Percentiles rank a stretch among this genome's conserved stretches.
phyloP scores from a whole-genome alignment of 1,284 basidiomycete species.

The Ganoderma lucidum region DNA sequence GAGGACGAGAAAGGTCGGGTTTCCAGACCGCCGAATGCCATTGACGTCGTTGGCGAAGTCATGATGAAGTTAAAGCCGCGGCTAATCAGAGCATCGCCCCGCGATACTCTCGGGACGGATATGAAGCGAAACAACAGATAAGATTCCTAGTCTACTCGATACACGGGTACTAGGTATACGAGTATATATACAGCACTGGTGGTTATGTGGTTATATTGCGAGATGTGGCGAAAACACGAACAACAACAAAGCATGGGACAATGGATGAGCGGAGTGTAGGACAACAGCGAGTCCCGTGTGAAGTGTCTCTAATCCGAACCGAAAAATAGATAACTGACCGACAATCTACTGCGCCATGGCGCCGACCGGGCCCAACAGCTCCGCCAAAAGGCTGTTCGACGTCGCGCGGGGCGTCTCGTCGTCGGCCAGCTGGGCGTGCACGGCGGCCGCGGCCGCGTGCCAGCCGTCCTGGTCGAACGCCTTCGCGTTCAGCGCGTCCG shows the following conservation, averaged over 20 bases:
- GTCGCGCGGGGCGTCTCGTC: neutral
- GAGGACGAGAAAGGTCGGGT: too few species aligned
- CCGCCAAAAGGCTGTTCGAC: neutral
- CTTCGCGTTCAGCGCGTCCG: constrained; percentile 19
- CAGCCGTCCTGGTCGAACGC: neutral
- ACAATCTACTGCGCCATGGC: neutral
- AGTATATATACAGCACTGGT: neutral
- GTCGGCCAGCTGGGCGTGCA: neutral
- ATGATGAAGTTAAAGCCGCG: too few species aligned
- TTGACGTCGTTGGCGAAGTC: too few species aligned
- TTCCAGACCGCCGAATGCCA: too few species aligned
- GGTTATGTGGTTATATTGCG: neutral
- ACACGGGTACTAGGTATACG: constrained; percentile 2
- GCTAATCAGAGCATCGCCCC: too few species aligned
- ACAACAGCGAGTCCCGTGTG: neutral
- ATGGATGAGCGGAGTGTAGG: neutral
- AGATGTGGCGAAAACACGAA: neutral
- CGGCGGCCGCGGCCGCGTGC: neutral
- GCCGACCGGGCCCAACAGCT: neutral
- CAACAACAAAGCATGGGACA: neutral
- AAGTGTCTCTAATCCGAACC: neutral
- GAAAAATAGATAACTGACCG: neutral
- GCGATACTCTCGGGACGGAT: neutral
- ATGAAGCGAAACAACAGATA: neutral
- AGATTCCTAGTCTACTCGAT: neutral